Conservation (phyloP, 2,329 filamentous ascomycete species). For the Helotiales sp. region DNA sequence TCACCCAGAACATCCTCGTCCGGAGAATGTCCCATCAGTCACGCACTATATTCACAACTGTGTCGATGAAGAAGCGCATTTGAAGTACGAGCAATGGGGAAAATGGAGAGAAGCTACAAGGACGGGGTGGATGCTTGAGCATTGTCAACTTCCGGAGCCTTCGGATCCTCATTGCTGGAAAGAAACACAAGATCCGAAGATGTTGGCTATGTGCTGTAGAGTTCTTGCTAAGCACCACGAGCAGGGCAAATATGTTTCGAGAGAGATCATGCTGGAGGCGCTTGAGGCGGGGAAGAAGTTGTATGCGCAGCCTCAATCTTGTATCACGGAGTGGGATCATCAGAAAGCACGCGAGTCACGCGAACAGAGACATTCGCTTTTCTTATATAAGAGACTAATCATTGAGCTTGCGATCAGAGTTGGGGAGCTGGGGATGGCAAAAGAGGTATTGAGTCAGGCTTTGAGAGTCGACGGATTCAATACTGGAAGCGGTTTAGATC, state of each 20-base stretch:
- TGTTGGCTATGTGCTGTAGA: constrained; percentile 17
- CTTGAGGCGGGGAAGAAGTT: constrained; percentile 6
- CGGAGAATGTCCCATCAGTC: not conserved
- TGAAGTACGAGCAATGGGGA: not conserved
- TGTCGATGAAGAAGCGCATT: not conserved
- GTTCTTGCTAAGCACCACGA: constrained; percentile 13
- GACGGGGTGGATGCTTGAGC: constrained; percentile 18
- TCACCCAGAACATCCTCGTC: not conserved
- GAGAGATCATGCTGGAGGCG: not conserved
- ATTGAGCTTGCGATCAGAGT: constrained; percentile 17
- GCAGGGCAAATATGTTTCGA: constrained; percentile 1
- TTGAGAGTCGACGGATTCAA: constrained; percentile 15
- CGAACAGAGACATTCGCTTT: not conserved
- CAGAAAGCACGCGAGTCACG: not conserved
- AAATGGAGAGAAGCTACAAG: constrained; percentile 16
- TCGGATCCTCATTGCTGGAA: constrained; percentile 13
- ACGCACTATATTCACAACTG: not conserved
- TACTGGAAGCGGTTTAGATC: constrained; percentile 5
- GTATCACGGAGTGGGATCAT: not conserved
- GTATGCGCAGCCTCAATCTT: constrained; percentile 3
- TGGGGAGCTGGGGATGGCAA: constrained; percentile 11
- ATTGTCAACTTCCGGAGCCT: constrained; percentile 13
- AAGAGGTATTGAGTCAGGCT: constrained; percentile 11
- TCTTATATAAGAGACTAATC: constrained; percentile 12
- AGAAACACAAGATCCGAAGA: constrained; percentile 10